Conservation (phyloP, 169 alveolate species). For the Besnoitia besnoiti region DNA sequence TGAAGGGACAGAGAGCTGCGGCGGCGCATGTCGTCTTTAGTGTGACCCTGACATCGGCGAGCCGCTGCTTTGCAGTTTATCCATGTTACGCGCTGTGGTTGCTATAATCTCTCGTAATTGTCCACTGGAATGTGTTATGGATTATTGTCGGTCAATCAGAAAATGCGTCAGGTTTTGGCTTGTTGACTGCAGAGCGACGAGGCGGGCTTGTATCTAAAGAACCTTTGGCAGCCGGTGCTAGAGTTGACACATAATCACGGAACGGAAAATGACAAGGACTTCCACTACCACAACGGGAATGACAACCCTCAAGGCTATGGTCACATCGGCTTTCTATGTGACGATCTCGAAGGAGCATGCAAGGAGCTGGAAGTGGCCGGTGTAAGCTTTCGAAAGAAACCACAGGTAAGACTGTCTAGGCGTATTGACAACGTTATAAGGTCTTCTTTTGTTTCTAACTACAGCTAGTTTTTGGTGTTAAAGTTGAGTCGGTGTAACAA, state of each 20-base stretch:
- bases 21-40: too few relatives aligned
- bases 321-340: slow-evolving; percentile 78
- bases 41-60: too few relatives aligned
- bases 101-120: too few relatives aligned
- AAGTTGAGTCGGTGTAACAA: too few relatives aligned
- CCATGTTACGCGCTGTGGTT: too few relatives aligned
- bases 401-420: slow-evolving; percentile 18
- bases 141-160: background rate
- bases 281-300: slow-evolving; percentile 77
- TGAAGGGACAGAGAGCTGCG: too few relatives aligned
- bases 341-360: slow-evolving; percentile 75
- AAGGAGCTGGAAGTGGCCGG: slow-evolving; percentile 70
- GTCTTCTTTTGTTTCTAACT: background rate
- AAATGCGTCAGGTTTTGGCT: background rate
- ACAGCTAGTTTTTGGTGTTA: too few relatives aligned
- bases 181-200: slow-evolving; percentile 56
- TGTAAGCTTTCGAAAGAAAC: slow-evolving; percentile 39
- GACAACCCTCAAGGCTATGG: slow-evolving; percentile 80
- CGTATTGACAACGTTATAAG: background rate
- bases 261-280: slow-evolving; percentile 72
- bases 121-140: too few relatives aligned
- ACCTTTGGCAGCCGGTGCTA: slow-evolving; percentile 76
- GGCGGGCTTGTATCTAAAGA: slow-evolving; percentile 65
- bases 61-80: too few relatives aligned
- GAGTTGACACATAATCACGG: slow-evolving; percentile 81